Evolutionary conservation across 192 early-diverging fungal species (phyloP).

Genomic region (Coemansia sp.): DNA sequence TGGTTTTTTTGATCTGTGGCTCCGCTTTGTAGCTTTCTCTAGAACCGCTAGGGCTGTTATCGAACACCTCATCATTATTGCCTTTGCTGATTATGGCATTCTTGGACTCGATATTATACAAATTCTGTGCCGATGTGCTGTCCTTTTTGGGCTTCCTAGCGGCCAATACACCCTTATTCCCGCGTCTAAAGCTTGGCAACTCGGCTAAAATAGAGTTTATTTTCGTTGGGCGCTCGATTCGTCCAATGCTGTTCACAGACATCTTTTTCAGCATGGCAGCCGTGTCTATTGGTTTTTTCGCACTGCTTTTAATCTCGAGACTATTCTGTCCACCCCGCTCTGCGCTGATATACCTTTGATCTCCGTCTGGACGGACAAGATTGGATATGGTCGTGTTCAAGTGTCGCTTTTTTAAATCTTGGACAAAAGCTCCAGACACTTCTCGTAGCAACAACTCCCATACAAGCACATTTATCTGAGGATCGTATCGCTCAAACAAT

Average conservation of each 20-base stretch:
- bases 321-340: background rate
- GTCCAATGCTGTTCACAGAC: slow-evolving; percentile 15
- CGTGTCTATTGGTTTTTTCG: slow-evolving; percentile 23
- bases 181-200: slow-evolving; percentile 49
- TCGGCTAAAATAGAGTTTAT: slow-evolving; percentile 43
- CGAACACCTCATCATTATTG: background rate
- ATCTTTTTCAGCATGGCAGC: slow-evolving; percentile 40
- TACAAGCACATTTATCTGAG: slow-evolving; percentile 20
- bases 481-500: slow-evolving; percentile 18
- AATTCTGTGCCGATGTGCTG: background rate
- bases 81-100: background rate
- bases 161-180: slow-evolving; percentile 5
- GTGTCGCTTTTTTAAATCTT: slow-evolving; percentile 31
- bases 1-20: background rate
- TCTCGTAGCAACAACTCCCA: slow-evolving; percentile 50
- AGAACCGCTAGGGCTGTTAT: background rate
- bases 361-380: slow-evolving; percentile 10
- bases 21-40: background rate
- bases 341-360: background rate
- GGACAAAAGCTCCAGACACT: slow-evolving; percentile 39
- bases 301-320: background rate
- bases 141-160: background rate
- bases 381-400: slow-evolving; percentile 21
- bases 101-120: slow-evolving; percentile 1
- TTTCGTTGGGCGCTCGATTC: slow-evolving; percentile 13